Evolutionary conservation across 768 basidiomycete species (phyloP).

Genomic region (Clathrus columnatus): DNA sequence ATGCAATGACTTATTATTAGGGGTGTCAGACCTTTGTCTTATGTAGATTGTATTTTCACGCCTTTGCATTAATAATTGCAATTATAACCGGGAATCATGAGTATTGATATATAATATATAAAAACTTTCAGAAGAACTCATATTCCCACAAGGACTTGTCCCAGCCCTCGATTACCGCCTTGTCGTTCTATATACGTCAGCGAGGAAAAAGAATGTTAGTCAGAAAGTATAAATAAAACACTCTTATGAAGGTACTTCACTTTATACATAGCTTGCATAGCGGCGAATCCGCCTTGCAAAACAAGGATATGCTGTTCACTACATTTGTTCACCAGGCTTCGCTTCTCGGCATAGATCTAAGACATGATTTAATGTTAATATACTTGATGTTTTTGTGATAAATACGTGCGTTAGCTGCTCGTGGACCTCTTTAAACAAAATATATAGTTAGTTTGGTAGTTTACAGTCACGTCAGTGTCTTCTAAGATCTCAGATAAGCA

Average conservation of each 20-base stretch:
- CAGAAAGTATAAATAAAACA: not conserved
- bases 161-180: slow-evolving; percentile 70
- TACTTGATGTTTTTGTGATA: not conserved
- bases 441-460: slow-evolving; percentile 3
- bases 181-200: slow-evolving; percentile 45
- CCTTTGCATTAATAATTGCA: not conserved
- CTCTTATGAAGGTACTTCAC: slow-evolving; percentile 26
- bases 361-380: slow-evolving; percentile 10
- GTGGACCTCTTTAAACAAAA: slow-evolving; percentile 68
- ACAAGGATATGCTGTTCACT: slow-evolving; percentile 50
- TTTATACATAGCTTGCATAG: slow-evolving; percentile 64
- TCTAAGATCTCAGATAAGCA: not conserved
- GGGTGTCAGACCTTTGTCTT: not conserved
- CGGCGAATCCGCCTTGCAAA: slow-evolving; percentile 62
- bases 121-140: not conserved
- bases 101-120: not conserved
- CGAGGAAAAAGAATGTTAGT: slow-evolving; percentile 2
- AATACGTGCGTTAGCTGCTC: slow-evolving; percentile 56
- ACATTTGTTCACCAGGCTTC: slow-evolving; percentile 36
- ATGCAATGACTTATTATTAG: not conserved
- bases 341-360: slow-evolving; percentile 69
- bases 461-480: not conserved
- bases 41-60: not conserved
- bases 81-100: not conserved
- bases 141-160: slow-evolving; percentile 22